Evolutionary conservation across 2,329 filamentous ascomycete species (phyloP), one percentile per base, ranked within the genome.

Genomic region (Exophiala sp.): DNA sequence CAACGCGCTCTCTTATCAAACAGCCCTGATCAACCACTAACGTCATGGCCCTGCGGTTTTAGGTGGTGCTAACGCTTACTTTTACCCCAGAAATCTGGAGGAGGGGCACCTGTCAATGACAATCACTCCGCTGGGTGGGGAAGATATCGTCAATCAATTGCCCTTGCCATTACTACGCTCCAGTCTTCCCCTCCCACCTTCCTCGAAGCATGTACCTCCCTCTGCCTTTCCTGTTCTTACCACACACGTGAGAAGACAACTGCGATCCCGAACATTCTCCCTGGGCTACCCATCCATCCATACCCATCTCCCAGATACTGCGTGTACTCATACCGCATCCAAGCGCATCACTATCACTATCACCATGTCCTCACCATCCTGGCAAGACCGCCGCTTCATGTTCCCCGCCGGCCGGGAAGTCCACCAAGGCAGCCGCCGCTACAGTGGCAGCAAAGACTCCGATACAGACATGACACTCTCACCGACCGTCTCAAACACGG

Each of bases 301-400:
- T 38, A 38, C 5, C 16, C 3, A 41, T 2, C 9, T 18, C 18
- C 14, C 39, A n/a, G 14, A 41, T 18, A 41, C 39, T 18, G 5
- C 24, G 7, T 1, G 5, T 29, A 29, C 24, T 8, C 24, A 29
- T 29, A 41, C 14, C 8, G 5, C 14, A 43, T 18, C n/a, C 39
- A 39, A 39, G 10, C 5, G 16, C 12, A 39, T 18, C 16, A 14
- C 41, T 24, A 10, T 12, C 24, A 8, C 24, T 5, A 8, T 41
- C 9, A 20, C 10, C 12, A n/a, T 24, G 11, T 6, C 40, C 40
- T 42, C 7, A 43, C 41, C 41, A 16, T 44, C 51, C 47, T 61
- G 59, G 59, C 59, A 61, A 52, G 59, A 61, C 43, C 59, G 59
- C 45, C 59, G 59, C 53, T 59, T 59, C 59, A 61, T 61, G 56